These are phyloP conservation scores for Candida loeiensis DNA, from an alignment of 805 yeast species.

Conservation along the genomic window DNA sequence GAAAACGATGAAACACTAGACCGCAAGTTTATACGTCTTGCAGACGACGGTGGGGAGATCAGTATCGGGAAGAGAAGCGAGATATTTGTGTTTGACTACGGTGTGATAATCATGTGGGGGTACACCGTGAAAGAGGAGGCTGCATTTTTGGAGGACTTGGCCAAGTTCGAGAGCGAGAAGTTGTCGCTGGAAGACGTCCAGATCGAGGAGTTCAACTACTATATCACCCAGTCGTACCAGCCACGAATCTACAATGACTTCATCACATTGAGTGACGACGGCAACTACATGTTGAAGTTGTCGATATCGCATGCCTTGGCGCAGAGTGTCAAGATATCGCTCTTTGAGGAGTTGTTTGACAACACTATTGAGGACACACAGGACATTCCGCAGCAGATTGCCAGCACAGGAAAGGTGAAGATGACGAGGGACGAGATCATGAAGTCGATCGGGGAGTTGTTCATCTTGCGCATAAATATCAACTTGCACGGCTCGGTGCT, in stretches of 20 bases:
- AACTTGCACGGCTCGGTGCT: constrained; percentile 83
- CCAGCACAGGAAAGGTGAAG: constrained; percentile 88
- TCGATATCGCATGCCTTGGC: constrained; percentile 95
- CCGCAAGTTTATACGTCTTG: constrained; percentile 57
- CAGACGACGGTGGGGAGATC: constrained; percentile 94
- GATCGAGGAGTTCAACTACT: constrained; percentile 91
- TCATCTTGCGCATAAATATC: constrained; percentile 78
- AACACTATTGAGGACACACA: constrained; percentile 97
- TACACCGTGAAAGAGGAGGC: constrained; percentile 79
- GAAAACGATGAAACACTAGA: constrained; percentile 12
- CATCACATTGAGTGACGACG: constrained; percentile 85
- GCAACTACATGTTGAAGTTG: constrained; percentile 85
- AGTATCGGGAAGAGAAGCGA: constrained; percentile 81
- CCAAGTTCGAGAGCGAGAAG: constrained; percentile 89
- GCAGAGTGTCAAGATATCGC: constrained; percentile 90
- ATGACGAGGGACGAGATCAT: constrained; percentile 93
- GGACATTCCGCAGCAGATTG: constrained; percentile 94
- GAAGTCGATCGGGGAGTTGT: constrained; percentile 95
- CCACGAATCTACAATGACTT: constrained; percentile 95
- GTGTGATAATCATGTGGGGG: constrained; percentile 98
- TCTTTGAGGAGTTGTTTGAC: constrained; percentile 93
- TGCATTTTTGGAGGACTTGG: constrained; percentile 76
- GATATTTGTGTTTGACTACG: constrained; percentile 88
- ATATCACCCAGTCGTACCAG: constrained; percentile 89
- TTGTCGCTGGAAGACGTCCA: constrained; percentile 89